Evolutionary conservation across 2,329 filamentous ascomycete species (phyloP).

Genomic region (Tolypocladium amazonense): DNA sequence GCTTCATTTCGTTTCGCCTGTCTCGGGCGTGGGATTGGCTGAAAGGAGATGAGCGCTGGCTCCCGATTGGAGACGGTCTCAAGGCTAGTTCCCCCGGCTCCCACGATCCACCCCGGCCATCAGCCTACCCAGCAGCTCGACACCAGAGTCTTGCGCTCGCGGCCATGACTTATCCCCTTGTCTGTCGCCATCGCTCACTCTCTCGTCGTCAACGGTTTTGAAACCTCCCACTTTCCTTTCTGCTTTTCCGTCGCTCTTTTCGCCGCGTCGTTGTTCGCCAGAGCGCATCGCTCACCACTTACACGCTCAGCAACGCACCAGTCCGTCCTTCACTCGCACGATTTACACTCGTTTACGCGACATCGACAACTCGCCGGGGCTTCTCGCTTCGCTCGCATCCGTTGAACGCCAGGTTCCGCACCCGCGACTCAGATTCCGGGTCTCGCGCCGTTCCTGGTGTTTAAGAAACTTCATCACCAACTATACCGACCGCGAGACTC

Average conservation of each 20-base stretch:
- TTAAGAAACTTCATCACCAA: not conserved
- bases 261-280: not conserved
- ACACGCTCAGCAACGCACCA: not conserved
- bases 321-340: not conserved
- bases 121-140: not conserved
- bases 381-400: not conserved
- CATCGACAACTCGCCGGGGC: not conserved
- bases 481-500: not conserved
- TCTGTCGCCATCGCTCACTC: conserved; percentile 1
- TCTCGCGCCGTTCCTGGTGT: conserved; percentile 1
- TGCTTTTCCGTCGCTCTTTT: conserved; percentile 1
- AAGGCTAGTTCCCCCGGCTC: not conserved
- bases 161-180: not conserved
- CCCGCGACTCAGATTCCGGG: not conserved
- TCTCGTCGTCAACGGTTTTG: not conserved
- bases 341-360: not conserved
- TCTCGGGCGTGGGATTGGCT: conserved; percentile 1
- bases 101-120: conserved; percentile 8
- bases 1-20: conserved; percentile 1
- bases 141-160: not conserved
- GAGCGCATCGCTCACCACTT: not conserved
- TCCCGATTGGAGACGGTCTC: conserved; percentile 15
- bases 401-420: not conserved
- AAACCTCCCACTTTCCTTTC: not conserved
- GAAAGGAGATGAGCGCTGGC: conserved; percentile 9